phyloP scores from a whole-genome alignment of 179 eudicot genomes.

The Nepenthes alata region DNA sequence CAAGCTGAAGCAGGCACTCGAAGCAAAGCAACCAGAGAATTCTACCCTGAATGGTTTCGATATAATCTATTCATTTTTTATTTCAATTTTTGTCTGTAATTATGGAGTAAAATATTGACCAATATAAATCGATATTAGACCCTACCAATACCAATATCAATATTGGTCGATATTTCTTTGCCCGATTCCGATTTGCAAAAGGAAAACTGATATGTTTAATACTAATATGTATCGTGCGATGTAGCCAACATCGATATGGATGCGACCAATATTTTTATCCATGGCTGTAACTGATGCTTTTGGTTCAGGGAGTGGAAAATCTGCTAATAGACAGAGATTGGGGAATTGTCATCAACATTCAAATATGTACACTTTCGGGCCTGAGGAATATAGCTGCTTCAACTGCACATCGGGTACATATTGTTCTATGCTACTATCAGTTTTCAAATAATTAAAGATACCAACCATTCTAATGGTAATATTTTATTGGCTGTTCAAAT shows the following conservation, averaged over 20 bases:
- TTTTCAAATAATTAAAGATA: too few species aligned
- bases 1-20: constrained; percentile 78
- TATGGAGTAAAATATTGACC: too few species aligned
- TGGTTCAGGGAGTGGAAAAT: constrained; percentile 23
- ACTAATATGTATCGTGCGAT: too few species aligned
- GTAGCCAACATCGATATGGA: too few species aligned
- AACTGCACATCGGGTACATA: constrained; percentile 31
- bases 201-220: too few species aligned
- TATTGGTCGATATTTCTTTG: too few species aligned
- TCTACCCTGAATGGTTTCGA: constrained; percentile 33
- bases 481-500: background rate
- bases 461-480: background rate
- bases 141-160: too few species aligned
- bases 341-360: constrained; percentile 23
- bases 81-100: background rate
- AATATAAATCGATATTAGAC: too few species aligned
- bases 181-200: too few species aligned
- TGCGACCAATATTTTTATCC: background rate
- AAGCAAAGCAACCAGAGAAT: constrained; percentile 43
- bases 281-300: constrained; percentile 7
- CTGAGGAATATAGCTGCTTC: constrained; percentile 34
- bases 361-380: constrained; percentile 24
- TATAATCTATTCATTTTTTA: background rate
- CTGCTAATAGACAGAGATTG: constrained; percentile 18
- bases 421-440: too few species aligned